Conservation (phyloP, 306 rosid species). For the Betula pendula region DNA sequence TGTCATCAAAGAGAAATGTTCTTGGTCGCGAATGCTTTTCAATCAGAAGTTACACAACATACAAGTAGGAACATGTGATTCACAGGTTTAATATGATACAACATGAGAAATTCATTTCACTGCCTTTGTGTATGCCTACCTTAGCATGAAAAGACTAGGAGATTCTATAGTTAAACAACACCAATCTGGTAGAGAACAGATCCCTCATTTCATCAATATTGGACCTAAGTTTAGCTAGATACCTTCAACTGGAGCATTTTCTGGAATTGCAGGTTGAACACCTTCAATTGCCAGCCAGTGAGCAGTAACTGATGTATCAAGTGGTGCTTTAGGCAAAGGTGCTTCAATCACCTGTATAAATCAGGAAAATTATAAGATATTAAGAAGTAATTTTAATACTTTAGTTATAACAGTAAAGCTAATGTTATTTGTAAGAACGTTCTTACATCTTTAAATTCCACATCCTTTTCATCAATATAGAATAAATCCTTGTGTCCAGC, state of each 20-base stretch:
- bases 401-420: slow-evolving; percentile 17
- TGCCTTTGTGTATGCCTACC: not conserved
- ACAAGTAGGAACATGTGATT: not conserved
- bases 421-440: slow-evolving; percentile 22
- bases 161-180: not conserved
- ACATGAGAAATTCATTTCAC: not conserved
- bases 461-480: slow-evolving; percentile 90
- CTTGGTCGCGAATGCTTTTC: slow-evolving; percentile 11
- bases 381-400: slow-evolving; percentile 24
- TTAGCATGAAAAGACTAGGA: not conserved
- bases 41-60: not conserved
- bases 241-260: slow-evolving; percentile 78
- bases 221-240: slow-evolving; percentile 17
- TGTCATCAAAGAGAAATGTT: slow-evolving; percentile 18
- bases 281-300: slow-evolving; percentile 99
- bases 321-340: slow-evolving; percentile 71
- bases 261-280: slow-evolving; percentile 83
- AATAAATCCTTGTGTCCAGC: slow-evolving; percentile 84
- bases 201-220: slow-evolving; percentile 14
- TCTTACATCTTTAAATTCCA: slow-evolving; percentile 88
- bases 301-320: slow-evolving; percentile 65
- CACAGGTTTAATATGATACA: not conserved
- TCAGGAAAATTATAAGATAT: slow-evolving; percentile 24
- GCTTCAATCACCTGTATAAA: slow-evolving; percentile 65
- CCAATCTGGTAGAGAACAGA: slow-evolving; percentile 15